Evolutionary conservation across 2,329 filamentous ascomycete genomes (phyloP).

Genomic region (Nemania sp.): DNA sequence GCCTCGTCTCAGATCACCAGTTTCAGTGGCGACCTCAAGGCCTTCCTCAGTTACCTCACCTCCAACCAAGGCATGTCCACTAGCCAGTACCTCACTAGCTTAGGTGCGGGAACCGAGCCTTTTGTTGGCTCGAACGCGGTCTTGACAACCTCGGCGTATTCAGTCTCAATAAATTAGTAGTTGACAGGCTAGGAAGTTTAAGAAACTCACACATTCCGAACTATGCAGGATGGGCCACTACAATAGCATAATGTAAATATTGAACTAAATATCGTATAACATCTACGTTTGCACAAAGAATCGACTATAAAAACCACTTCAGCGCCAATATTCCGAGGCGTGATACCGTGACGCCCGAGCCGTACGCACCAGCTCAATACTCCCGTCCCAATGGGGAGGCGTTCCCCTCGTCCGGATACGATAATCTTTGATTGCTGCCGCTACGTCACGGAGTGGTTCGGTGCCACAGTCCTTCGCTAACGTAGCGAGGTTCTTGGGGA

Average conservation of each 20-base stretch:
- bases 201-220: not conserved
- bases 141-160: constrained; percentile 53
- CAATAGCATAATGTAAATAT: constrained; percentile 16
- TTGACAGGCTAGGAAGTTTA: not conserved
- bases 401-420: constrained; percentile 46
- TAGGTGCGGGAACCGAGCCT: constrained; percentile 46
- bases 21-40: constrained; percentile 66
- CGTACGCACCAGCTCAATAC: constrained; percentile 47
- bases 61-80: constrained; percentile 57
- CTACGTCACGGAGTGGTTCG: constrained; percentile 46
- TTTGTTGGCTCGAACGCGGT: constrained; percentile 58
- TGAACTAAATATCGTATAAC: not conserved
- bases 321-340: constrained; percentile 45
- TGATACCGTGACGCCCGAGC: constrained; percentile 39
- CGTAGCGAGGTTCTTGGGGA: constrained; percentile 49
- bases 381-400: constrained; percentile 48
- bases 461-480: constrained; percentile 26
- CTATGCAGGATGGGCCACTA: not conserved
- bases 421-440: constrained; percentile 49
- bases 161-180: constrained; percentile 34
- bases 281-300: not conserved
- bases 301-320: constrained; percentile 4
- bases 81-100: constrained; percentile 63
- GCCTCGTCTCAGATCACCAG: constrained; percentile 54
- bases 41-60: constrained; percentile 66